Evolutionary conservation across 768 basidiomycete genomes (phyloP), one percentile per base, ranked within the genome.

Genomic region (Leucosporidium scottii): DNA sequence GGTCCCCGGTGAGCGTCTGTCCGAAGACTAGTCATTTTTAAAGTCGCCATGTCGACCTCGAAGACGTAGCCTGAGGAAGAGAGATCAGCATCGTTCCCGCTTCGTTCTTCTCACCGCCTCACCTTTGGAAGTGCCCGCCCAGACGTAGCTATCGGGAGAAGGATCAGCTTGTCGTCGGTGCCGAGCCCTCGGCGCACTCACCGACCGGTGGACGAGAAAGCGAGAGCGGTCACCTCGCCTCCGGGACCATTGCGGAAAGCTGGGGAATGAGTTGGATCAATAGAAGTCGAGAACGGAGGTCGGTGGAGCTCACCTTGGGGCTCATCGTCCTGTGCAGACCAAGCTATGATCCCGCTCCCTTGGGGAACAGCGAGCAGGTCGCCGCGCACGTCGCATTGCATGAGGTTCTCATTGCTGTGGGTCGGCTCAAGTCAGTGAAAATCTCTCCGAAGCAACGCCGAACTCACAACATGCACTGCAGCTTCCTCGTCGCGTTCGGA

Each of bases 1-100:
- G 39, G 10, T 44, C 15, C 39, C 15, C 39, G 39, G 39, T 70
- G 69, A 7, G 66, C 66, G 59, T 70, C 69, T n/a, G n/a, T 36
- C 0, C 65, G 59, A 56, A 57, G 50, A 0, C 53, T 59, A 25
- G 47, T 28, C 27, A 44, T 27, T 4, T 10, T n/a, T 25, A 63
- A 31, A 4, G 48, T 18, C 9, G 59, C 36, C 4, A 44, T 21
- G 57, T 64, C 62, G 62, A 64, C 50, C 31, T 70, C 49, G 59
- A 47, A 59, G 1, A 70, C 55, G 6, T 8, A 2, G 1, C 69
- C 69, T 34, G 34, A 5, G 34, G 34, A 34, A 34, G 34, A 34
- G 34, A 34, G 4, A 10, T 34, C 34, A 34, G 34, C 34, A 5
- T 34, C 34, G 34, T 34, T 34, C 34, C 34, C n/a, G n/a, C n/a